Conservation (phyloP, 2,329 filamentous ascomycete genomes). For the Taxawa tesnikishii region DNA sequence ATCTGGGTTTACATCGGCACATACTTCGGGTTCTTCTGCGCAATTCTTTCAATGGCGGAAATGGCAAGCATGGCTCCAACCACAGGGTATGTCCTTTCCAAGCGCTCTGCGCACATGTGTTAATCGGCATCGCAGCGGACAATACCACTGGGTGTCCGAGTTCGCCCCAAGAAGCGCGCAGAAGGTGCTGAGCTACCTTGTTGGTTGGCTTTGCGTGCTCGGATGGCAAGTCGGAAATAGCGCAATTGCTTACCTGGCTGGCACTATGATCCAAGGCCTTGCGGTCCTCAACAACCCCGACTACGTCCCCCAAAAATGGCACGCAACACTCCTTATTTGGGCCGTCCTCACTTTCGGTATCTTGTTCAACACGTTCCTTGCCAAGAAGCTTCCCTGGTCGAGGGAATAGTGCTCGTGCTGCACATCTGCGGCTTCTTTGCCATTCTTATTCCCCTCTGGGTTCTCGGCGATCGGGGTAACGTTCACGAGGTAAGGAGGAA, state of each 20-base stretch:
- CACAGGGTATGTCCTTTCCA: too few relatives aligned
- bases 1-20: constrained; percentile 22
- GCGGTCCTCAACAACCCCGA: constrained; percentile 22
- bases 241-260: constrained; percentile 8
- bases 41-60: constrained; percentile 21
- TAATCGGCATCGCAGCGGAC: too few relatives aligned
- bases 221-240: constrained; percentile 4
- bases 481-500: constrained; percentile 8
- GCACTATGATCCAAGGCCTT: constrained; percentile 13
- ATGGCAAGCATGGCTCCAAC: constrained; percentile 25
- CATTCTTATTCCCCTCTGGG: constrained; percentile 17
- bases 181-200: constrained; percentile 32
- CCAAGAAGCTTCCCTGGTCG: constrained; percentile 16
- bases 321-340: constrained; percentile 26
- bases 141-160: constrained; percentile 17
- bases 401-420: constrained; percentile 18
- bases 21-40: constrained; percentile 20
- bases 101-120: too few relatives aligned
- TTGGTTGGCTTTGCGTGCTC: constrained; percentile 13
- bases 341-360: constrained; percentile 17
- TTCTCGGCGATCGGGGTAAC: constrained; percentile 12
- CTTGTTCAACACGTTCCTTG: constrained; percentile 18
- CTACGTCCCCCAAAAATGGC: constrained; percentile 26
- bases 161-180: constrained; percentile 21
- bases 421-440: constrained; percentile 21